These are phyloP conservation scores for Psilocybe sp. DNA, from an alignment of 768 basidiomycete genomes.

Conservation along the genomic window DNA sequence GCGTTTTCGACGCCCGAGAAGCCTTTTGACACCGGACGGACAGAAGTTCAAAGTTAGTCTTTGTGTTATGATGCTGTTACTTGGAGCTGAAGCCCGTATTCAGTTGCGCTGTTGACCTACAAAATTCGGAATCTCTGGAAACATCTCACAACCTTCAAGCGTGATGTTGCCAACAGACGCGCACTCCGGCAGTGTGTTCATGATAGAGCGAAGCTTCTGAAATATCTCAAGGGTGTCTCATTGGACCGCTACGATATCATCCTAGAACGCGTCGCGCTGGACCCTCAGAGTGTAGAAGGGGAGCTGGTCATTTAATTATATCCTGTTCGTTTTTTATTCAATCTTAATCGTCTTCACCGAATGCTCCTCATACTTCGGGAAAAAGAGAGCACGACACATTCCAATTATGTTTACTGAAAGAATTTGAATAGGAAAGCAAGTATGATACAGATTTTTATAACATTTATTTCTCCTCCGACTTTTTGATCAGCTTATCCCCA, in stretches of 20 bases:
- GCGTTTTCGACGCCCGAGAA: slow-evolving; percentile 74
- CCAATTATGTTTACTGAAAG: no score
- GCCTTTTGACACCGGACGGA: slow-evolving; percentile 72
- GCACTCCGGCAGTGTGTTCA: slow-evolving; percentile 79
- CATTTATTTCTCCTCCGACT: no score
- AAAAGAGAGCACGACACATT: no score
- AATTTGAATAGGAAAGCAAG: no score
- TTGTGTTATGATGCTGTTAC: slow-evolving; percentile 1
- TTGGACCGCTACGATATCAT: slow-evolving; percentile 71
- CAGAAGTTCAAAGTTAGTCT: slow-evolving; percentile 85
- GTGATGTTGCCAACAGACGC: slow-evolving; percentile 76
- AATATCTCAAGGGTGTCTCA: slow-evolving; percentile 67
- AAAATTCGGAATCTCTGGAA: slow-evolving; percentile 80
- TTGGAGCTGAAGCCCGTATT: background rate
- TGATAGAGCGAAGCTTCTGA: slow-evolving; percentile 77
- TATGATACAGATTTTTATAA: no score
- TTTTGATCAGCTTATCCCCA: no score
- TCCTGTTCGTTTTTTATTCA: background rate
- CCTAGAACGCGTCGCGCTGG: slow-evolving; percentile 73
- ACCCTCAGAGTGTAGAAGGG: slow-evolving; percentile 81
- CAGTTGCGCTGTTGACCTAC: slow-evolving; percentile 85
- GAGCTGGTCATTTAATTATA: slow-evolving; percentile 69
- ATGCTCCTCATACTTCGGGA: no score
- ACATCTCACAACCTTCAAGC: slow-evolving; percentile 65
- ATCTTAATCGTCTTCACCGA: background rate